phyloP scores from a whole-genome alignment of 1,284 basidiomycete genomes.

The Cryptococcus amylolentus region DNA sequence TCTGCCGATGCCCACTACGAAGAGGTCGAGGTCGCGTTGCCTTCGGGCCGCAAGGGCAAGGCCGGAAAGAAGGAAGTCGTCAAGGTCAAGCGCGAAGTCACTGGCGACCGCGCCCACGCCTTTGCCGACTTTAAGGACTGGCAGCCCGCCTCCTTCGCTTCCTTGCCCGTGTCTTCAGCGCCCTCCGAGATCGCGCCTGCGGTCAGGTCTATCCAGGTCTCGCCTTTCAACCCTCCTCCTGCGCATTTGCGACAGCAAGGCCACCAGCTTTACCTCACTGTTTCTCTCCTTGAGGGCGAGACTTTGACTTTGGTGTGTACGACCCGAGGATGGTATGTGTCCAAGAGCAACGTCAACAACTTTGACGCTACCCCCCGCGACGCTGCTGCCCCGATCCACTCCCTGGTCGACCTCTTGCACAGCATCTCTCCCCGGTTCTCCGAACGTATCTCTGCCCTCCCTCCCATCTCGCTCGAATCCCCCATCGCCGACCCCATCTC shows the following conservation, averaged over 20 bases:
- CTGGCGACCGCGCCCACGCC: conserved; percentile 39
- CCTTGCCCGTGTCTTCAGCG: conserved; percentile 44
- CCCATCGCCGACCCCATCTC: conserved; percentile 47
- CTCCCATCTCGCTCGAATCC: conserved; percentile 32
- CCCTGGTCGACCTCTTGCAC: conserved; percentile 56
- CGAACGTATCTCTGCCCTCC: conserved; percentile 43
- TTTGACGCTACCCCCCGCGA: conserved; percentile 51
- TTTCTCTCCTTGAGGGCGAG: conserved; percentile 57
- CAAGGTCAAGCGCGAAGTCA: conserved; percentile 38
- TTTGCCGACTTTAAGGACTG: conserved; percentile 49
- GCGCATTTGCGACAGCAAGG: conserved; percentile 55
- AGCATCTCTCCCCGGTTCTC: conserved; percentile 50
- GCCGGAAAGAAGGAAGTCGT: conserved; percentile 37
- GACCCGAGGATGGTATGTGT: conserved; percentile 57
- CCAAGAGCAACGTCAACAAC: conserved; percentile 50
- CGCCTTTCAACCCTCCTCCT: conserved; percentile 59
- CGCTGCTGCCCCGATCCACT: conserved; percentile 45
- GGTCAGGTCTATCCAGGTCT: conserved; percentile 54
- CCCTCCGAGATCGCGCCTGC: conserved; percentile 42
- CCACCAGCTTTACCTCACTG: conserved; percentile 57
- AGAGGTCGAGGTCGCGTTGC: conserved; percentile 34
- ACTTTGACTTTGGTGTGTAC: conserved; percentile 55
- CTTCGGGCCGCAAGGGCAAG: conserved; percentile 34
- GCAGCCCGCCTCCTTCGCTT: conserved; percentile 31
- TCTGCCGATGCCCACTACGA: conserved; percentile 28